phyloP scores from a whole-genome alignment of 176 grass and related monocot species.

The Aegilops tauschii region DNA sequence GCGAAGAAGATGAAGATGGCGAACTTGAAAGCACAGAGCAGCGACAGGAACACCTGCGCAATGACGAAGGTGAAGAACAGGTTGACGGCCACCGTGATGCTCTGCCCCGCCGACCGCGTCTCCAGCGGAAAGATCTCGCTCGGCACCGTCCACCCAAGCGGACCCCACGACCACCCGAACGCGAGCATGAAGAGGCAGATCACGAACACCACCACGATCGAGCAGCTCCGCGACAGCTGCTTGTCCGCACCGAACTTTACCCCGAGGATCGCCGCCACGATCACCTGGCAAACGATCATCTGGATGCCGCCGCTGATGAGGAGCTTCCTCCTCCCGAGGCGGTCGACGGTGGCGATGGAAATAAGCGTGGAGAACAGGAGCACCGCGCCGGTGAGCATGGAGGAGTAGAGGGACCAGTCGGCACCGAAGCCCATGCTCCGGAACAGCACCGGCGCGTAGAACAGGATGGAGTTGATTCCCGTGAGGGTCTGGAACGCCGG shows the following conservation, averaged over 20 bases:
- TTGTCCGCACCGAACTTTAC: constrained; percentile 60
- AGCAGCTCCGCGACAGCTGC: constrained; percentile 60
- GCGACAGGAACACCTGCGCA: no score
- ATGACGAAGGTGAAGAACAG: no score
- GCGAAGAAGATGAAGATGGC: no score
- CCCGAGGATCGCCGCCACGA: constrained; percentile 65
- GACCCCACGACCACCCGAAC: constrained; percentile 91
- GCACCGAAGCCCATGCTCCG: constrained; percentile 80
- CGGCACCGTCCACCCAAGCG: constrained; percentile 87
- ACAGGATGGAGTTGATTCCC: constrained; percentile 88
- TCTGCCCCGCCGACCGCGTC: constrained; percentile 81
- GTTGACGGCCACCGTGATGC: constrained; percentile 66
- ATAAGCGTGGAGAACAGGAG: constrained; percentile 52
- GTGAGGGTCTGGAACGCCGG: constrained; percentile 80
- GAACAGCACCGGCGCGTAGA: constrained; percentile 92
- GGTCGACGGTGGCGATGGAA: constrained; percentile 47
- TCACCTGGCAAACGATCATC: constrained; percentile 74
- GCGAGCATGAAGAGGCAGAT: constrained; percentile 72
- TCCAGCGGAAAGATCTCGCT: constrained; percentile 95
- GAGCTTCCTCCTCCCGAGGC: constrained; percentile 42
- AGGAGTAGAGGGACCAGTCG: constrained; percentile 70
- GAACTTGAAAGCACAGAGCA: no score
- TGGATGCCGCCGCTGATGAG: constrained; percentile 76
- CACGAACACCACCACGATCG: constrained; percentile 55
- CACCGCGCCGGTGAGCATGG: constrained; percentile 76